Evolutionary conservation across 1,284 basidiomycete species (phyloP), one percentile per base, ranked within the genome.

Genomic region (Pseudozyma sp.): DNA sequence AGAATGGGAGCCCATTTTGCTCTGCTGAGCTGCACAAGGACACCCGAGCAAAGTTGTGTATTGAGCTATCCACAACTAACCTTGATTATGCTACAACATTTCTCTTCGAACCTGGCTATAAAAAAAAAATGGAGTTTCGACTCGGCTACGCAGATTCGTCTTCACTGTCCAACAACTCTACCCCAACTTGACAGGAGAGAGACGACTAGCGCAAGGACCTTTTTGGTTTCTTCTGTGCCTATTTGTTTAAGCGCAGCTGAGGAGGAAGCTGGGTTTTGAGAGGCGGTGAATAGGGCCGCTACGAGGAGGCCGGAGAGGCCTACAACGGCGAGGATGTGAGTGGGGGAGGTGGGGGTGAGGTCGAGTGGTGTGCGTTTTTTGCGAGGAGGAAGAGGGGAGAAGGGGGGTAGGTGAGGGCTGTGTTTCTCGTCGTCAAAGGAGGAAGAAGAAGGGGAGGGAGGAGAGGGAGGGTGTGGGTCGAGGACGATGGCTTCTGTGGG

Each of bases 271-370:
- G 35, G 35, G 21, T 25, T 57, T n/a, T 59, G 54, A 2, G 53
- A 45, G 1, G 68, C 62, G 38, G 50, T 57, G 21, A 60, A 59
- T 16, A 74, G 54, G 16, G 71, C 71, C 0, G 70, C 74, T 3
- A 76, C 54, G 18, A 72, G 42, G 43, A 76, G 39, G 11, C 74
- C 74, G 13, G 53, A 54, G 1, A 76, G 25, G 13, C 74, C 69
- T n/a, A 72, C 70, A 21, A 76, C 55, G 21, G 73, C 65, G 25
- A 76, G 51, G 48, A 66, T 47, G n/a, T 49, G 58, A 2, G 66
- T 21, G 31, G 60, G 39, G 19, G 47, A 12, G 38, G n/a, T 9
- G 3, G 16, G 52, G 39, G 44, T 19, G 25, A 13, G 40, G 10
- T 21, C 14, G 1, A 10, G 40, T n/a, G 35, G 31, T 45, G 31